Percentiles rank a stretch among this genome's conserved stretches.
phyloP scores from a whole-genome alignment of 177 flowering plant genomes.

The Vitis hybrid region DNA sequence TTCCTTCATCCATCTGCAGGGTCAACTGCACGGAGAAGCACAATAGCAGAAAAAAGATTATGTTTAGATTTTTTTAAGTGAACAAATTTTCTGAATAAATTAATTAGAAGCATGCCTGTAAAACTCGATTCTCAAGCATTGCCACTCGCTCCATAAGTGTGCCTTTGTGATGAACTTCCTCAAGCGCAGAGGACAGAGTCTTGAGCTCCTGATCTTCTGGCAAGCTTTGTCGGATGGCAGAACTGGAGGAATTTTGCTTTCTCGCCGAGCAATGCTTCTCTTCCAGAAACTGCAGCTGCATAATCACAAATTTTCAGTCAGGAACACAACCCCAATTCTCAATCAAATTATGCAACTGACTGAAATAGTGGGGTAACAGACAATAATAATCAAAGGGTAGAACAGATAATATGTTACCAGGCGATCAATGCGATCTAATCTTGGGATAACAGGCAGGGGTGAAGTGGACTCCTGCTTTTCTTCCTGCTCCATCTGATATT shows the following conservation, averaged over 20 bases:
- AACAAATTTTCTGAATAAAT: not conserved
- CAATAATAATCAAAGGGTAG: not conserved
- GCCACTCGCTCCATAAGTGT: conserved; percentile 39
- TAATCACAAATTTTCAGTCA: not conserved
- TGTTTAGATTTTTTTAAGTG: not conserved
- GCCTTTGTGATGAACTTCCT: conserved; percentile 49
- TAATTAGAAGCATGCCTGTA: conserved; percentile 27
- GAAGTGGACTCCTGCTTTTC: conserved; percentile 13
- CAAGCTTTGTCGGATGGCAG: not conserved
- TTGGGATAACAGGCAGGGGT: conserved; percentile 28
- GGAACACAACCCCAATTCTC: not conserved
- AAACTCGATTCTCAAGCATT: conserved; percentile 38
- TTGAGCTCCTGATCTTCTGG: conserved; percentile 21
- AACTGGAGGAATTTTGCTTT: conserved; percentile 4
- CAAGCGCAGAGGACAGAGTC: conserved; percentile 35
- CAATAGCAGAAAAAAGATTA: not conserved
- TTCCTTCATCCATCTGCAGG: conserved; percentile 32
- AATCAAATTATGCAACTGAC: not conserved
- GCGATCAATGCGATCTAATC: conserved; percentile 50
- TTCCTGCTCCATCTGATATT: conserved; percentile 16
- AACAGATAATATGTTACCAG: conserved; percentile 26
- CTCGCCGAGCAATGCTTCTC: conserved; percentile 23
- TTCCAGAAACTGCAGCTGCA: conserved; percentile 42
- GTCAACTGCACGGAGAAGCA: conserved; percentile 23
- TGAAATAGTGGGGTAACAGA: no score